These are phyloP conservation scores for Golubevia sp. DNA, from an alignment of 1,284 basidiomycete genomes.

Conservation along the genomic window DNA sequence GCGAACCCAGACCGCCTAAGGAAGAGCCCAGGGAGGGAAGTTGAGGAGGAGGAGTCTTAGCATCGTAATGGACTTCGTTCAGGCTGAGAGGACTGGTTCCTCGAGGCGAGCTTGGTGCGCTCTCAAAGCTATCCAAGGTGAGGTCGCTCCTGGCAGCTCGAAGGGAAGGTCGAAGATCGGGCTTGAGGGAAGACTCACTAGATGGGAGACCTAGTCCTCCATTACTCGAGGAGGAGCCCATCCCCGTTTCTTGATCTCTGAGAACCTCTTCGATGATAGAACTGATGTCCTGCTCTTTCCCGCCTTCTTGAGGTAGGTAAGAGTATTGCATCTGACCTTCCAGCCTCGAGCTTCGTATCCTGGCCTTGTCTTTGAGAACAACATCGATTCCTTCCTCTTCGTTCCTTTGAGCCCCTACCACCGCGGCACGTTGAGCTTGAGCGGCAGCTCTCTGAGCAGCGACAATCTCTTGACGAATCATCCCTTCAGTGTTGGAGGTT, in stretches of 20 bases:
- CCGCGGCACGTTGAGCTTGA: constrained; percentile 81
- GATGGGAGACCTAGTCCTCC: too few relatives aligned
- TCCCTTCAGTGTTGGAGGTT: constrained; percentile 60
- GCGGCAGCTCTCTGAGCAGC: constrained; percentile 84
- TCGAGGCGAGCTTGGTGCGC: constrained; percentile 19
- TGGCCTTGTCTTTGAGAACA: constrained; percentile 77
- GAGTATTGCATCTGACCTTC: constrained; percentile 83
- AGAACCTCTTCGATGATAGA: constrained; percentile 82
- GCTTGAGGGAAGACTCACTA: too few relatives aligned
- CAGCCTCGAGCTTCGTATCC: constrained; percentile 77
- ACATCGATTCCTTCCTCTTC: constrained; percentile 84
- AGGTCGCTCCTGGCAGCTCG: constrained; percentile 12
- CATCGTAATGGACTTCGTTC: constrained; percentile 24
- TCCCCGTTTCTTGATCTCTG: constrained; percentile 18
- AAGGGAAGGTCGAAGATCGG: too few relatives aligned
- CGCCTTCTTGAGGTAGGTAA: constrained; percentile 80
- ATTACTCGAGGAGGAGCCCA: constrained; percentile 1
- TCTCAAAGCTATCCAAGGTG: constrained; percentile 26
- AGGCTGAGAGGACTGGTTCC: constrained; percentile 29
- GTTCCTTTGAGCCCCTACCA: constrained; percentile 81
- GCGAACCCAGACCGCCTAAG: neutral
- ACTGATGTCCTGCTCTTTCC: constrained; percentile 84
- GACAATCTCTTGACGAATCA: constrained; percentile 83
- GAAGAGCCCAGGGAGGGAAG: neutral
- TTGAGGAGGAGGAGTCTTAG: constrained; percentile 3